Evolutionary conservation across 1,284 basidiomycete genomes (phyloP).

Genomic region (Exsudoporus floridanus): DNA sequence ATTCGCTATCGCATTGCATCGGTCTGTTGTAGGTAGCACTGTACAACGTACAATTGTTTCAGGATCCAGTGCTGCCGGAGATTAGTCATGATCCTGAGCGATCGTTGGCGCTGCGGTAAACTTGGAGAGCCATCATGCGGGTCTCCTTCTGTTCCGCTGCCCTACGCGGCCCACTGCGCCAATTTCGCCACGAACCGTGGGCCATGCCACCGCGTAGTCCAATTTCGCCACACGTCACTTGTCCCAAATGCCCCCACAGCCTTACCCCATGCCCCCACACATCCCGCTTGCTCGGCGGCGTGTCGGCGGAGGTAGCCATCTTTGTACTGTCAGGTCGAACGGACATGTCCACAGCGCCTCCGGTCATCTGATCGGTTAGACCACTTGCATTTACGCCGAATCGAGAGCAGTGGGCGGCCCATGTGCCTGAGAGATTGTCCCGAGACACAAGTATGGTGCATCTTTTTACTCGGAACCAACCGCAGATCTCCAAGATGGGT

Average conservation of each 20-base stretch:
- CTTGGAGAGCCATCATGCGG: conserved; percentile 10
- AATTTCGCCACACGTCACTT: conserved; percentile 7
- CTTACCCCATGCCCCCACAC: conserved; percentile 33
- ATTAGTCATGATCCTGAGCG: not conserved
- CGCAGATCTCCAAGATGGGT: conserved; percentile 1
- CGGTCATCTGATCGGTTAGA: conserved; percentile 10
- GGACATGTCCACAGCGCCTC: no score
- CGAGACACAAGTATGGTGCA: not conserved
- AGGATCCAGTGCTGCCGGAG: not conserved
- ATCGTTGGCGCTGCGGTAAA: not conserved
- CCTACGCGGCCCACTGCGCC: not conserved
- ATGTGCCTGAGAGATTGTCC: conserved; percentile 19
- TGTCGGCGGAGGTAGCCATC: conserved; percentile 26
- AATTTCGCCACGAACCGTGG: conserved; percentile 6
- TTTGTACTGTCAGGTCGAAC: conserved; percentile 19
- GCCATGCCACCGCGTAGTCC: conserved; percentile 4
- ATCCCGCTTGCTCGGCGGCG: conserved; percentile 13
- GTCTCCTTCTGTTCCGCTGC: conserved; percentile 15
- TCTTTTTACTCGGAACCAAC: conserved; percentile 2
- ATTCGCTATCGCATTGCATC: conserved; percentile 31
- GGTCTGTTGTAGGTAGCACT: conserved; percentile 33
- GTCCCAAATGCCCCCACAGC: conserved; percentile 16
- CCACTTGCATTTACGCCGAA: conserved; percentile 4
- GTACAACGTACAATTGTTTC: conserved; percentile 14
- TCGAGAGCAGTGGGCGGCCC: conserved; percentile 9